A percentile compares a stretch with the other conserved stretches of the same genome.
These are phyloP conservation scores for Hypoxylon intermedium DNA, from an alignment of 495 filamentous ascomycete species.

Conservation along the genomic window DNA sequence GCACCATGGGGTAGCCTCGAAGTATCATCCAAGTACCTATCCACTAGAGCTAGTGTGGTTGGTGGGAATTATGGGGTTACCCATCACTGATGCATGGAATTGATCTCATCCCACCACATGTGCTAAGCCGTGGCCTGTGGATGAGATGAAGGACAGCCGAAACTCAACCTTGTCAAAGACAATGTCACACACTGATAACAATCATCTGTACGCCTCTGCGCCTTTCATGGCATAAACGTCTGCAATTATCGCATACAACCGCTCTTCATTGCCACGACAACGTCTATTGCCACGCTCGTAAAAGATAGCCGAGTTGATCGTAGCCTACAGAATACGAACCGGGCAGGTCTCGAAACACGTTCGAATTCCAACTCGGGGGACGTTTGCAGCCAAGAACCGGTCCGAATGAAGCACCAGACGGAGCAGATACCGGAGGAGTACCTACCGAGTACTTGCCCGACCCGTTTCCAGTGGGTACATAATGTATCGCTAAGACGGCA, in stretches of 20 bases:
- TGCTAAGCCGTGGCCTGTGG: background rate
- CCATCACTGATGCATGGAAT: too few species aligned
- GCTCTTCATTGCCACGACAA: conserved; percentile 3
- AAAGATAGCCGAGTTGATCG: conserved; percentile 10
- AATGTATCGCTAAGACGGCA: conserved; percentile 10
- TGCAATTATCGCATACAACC: background rate
- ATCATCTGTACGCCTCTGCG: too few species aligned
- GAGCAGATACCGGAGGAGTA: background rate
- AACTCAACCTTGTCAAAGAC: conserved; percentile 23
- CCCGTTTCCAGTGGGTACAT: background rate
- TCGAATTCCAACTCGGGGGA: conserved; percentile 16
- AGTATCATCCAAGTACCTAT: conserved; percentile 23
- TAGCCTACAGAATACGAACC: conserved; percentile 18
- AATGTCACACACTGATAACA: too few species aligned
- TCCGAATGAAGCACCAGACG: conserved; percentile 14
- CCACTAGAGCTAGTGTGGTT: too few species aligned
- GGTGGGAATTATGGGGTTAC: too few species aligned
- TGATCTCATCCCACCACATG: conserved; percentile 1
- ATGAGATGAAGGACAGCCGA: conserved; percentile 9
- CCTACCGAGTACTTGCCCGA: conserved; percentile 4
- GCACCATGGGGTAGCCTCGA: conserved; percentile 1
- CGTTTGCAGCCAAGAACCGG: conserved; percentile 33
- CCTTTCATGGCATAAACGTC: too few species aligned
- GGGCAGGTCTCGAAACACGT: conserved; percentile 15
- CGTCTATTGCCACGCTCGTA: conserved; percentile 14